Evolutionary conservation across 1,284 basidiomycete species (phyloP).

Genomic region (Chiua sp.): DNA sequence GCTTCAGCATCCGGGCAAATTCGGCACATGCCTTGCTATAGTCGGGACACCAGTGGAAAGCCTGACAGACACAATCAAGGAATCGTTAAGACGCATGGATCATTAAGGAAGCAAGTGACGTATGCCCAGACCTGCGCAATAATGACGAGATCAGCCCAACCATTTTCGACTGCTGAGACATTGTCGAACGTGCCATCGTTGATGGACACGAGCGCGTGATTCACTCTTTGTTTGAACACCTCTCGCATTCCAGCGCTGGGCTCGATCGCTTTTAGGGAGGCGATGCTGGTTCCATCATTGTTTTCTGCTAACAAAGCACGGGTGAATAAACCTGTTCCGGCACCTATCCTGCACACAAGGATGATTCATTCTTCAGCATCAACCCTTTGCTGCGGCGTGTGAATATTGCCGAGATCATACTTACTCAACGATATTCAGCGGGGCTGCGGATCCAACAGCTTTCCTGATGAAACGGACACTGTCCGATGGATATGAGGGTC

Average conservation of each 20-base stretch:
- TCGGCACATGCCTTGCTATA: constrained; percentile 67
- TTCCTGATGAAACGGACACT: constrained; percentile 62
- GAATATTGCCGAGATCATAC: constrained; percentile 25
- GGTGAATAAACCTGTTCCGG: constrained; percentile 83
- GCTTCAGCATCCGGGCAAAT: constrained; percentile 74
- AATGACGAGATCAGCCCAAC: constrained; percentile 76
- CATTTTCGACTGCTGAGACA: constrained; percentile 55
- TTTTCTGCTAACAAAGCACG: constrained; percentile 71
- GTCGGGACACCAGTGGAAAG: constrained; percentile 85
- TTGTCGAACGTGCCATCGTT: constrained; percentile 68
- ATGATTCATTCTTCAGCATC: background rate
- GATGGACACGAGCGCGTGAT: constrained; percentile 55
- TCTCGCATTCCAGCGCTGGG: constrained; percentile 78
- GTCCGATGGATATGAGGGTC: constrained; percentile 71
- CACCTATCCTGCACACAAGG: constrained; percentile 55
- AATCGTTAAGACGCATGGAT: background rate
- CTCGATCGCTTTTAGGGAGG: constrained; percentile 66
- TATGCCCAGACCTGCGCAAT: constrained; percentile 67
- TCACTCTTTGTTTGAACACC: constrained; percentile 56
- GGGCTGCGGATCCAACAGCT: constrained; percentile 39
- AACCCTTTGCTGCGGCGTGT: background rate
- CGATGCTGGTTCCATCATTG: constrained; percentile 55
- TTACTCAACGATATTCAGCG: constrained; percentile 73
- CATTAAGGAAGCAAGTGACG: background rate
- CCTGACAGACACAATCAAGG: constrained; percentile 44